Evolutionary conservation across 1,139 yeast genomes (phyloP), one percentile per base, ranked within the genome.

Genomic region (Lodderomyces elongisporus): DNA sequence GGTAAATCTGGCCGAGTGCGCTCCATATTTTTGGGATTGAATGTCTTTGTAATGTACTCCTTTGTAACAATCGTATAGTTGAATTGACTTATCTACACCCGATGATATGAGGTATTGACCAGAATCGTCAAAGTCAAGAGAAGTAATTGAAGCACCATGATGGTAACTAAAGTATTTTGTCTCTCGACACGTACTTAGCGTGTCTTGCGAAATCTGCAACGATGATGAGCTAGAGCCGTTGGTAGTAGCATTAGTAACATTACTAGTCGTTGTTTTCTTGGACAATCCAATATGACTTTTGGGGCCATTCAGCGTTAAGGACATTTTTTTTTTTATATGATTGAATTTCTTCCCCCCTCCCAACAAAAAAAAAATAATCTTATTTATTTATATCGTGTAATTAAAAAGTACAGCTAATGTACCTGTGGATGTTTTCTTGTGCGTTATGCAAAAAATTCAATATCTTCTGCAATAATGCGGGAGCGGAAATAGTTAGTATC

Each of bases 1-100:
- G 1, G 96, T 80, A 55, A 91, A 91, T 31, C 79, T 68, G 2
- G 96, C 96, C 27, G 85, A 60, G 50, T 85, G 88, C 37, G 89
- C 87, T 0, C 99, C 98, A 48, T 91, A 91, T 52, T 91, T 91
- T 58, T 87, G 91, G 16, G 94, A 81, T 43, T 77, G 82, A 4
- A 85, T 71, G 5, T 87, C 78, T 43, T 76, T 79, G 32, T 63
- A 45, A 43, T 77, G 82, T 22, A 72, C 66, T 1, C 96, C 96
- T 35, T 75, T 69, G 31, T 77, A 70, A 17, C 79, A 70, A 56
- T 89, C 95, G 53, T 87, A 91, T 14, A 93, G 60, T 50, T 87
- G 95, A 46, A 91, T 79, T 14, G 85, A 72, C 48, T 85, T 89
- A 58, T 87, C 95, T 8, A 80, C 76, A 3, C 91, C 87, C 1